Conservation (phyloP, 2,329 filamentous ascomycete species). For the Nemania abortiva region DNA sequence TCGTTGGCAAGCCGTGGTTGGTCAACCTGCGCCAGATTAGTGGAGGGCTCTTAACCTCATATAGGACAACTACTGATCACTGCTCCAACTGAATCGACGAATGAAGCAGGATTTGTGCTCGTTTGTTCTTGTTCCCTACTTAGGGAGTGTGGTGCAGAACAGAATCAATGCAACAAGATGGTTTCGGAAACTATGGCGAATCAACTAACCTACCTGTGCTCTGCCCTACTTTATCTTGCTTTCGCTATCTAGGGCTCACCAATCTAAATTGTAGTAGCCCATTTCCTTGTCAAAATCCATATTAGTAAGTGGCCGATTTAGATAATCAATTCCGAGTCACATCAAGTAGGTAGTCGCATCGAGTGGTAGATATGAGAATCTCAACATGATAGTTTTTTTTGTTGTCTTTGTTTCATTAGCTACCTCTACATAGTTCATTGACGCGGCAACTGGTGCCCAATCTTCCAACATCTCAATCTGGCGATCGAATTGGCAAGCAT, state of each 20-base stretch:
- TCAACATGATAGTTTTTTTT: not conserved
- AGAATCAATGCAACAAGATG: not conserved
- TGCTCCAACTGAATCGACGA: constrained; percentile 1
- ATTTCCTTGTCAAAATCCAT: not conserved
- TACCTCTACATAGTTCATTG: not conserved
- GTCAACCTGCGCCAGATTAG: constrained; percentile 6
- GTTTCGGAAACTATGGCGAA: not conserved
- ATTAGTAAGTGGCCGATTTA: not conserved
- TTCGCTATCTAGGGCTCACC: no score
- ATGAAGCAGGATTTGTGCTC: not conserved
- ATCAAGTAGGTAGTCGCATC: not conserved
- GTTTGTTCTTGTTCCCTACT: not conserved
- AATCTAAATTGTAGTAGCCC: no score
- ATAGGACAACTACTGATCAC: not conserved
- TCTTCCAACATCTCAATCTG: not conserved
- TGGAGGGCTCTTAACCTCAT: constrained; percentile 3
- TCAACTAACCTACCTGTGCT: not conserved
- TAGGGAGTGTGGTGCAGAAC: not conserved
- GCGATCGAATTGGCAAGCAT: constrained; percentile 1
- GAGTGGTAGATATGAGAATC: not conserved
- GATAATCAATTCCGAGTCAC: not conserved
- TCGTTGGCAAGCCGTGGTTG: constrained; percentile 36
- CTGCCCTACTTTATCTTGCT: no score
- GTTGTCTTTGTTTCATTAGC: not conserved
- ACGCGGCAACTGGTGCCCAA: not conserved